Conservation (phyloP, 805 yeast species). For the Hanseniaspora jakobsenii region DNA sequence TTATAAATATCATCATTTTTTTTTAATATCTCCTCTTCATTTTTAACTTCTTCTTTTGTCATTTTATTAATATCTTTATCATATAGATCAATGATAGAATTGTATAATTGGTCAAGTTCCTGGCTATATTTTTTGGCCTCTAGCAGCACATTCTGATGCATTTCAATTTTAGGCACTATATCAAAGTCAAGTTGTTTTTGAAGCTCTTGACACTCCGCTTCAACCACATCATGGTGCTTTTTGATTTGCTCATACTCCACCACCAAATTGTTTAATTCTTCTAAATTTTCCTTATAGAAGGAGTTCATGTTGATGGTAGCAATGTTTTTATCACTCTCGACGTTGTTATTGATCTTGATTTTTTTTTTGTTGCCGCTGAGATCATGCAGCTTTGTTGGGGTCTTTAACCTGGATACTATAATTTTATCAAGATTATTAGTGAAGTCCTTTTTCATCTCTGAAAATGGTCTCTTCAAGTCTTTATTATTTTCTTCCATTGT, state of each 20-base stretch:
- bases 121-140: too few relatives aligned
- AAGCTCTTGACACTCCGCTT: conserved; percentile 19
- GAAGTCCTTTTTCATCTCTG: not conserved
- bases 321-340: not conserved
- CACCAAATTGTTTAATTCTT: conserved; percentile 25
- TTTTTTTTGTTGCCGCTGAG: conserved; percentile 1
- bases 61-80: conserved; percentile 19
- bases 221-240: conserved; percentile 20
- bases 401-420: conserved; percentile 9
- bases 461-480: not conserved
- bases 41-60: conserved; percentile 26
- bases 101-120: conserved; percentile 20
- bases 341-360: not conserved
- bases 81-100: conserved; percentile 27
- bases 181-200: conserved; percentile 20
- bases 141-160: too few relatives aligned
- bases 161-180: conserved; percentile 23
- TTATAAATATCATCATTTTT: too few relatives aligned
- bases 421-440: not conserved
- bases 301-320: conserved; percentile 19
- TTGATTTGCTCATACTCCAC: conserved; percentile 23
- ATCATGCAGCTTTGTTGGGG: conserved; percentile 6
- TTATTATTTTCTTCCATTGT: not conserved
- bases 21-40: conserved; percentile 9
- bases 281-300: conserved; percentile 26